Conservation (phyloP, 306 rosid species). For the Dryas octopetala region DNA sequence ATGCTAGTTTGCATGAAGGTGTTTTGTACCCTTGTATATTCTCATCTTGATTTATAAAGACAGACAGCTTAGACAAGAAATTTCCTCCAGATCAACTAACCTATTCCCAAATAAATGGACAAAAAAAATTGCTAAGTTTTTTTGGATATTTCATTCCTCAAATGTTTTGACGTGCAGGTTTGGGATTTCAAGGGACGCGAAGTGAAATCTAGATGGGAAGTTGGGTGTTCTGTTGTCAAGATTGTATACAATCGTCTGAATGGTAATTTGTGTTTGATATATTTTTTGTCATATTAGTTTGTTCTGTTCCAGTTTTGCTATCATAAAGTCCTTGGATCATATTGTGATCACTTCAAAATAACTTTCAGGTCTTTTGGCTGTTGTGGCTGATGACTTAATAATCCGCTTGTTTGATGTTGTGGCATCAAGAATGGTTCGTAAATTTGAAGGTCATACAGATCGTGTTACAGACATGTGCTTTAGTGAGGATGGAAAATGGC, state of each 20-base stretch:
- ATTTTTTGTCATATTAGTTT: background rate
- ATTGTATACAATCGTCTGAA: slow-evolving; percentile 81
- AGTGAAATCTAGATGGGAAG: slow-evolving; percentile 74
- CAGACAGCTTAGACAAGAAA: background rate
- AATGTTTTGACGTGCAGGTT: slow-evolving; percentile 47
- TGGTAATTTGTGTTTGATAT: slow-evolving; percentile 44
- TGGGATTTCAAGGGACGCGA: slow-evolving; percentile 83
- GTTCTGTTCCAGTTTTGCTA: background rate
- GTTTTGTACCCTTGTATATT: background rate
- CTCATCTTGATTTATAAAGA: slow-evolving; percentile 2
- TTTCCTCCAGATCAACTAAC: background rate
- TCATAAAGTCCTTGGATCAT: background rate
- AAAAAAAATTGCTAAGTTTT: background rate
- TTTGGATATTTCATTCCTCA: slow-evolving; percentile 21
- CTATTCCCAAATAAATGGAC: background rate
- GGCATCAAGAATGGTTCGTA: slow-evolving; percentile 82
- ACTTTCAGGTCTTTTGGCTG: slow-evolving; percentile 87
- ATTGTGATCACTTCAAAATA: slow-evolving; percentile 5
- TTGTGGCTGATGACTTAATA: slow-evolving; percentile 66
- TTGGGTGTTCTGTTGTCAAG: slow-evolving; percentile 65
- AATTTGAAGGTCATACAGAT: slow-evolving; percentile 90
- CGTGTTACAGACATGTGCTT: slow-evolving; percentile 90
- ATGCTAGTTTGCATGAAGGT: background rate
- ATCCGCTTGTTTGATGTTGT: slow-evolving; percentile 79
- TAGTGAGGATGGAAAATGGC: slow-evolving; percentile 99